Evolutionary conservation across 805 yeast genomes (phyloP).

Genomic region (Jamesozyma jinghongensis): DNA sequence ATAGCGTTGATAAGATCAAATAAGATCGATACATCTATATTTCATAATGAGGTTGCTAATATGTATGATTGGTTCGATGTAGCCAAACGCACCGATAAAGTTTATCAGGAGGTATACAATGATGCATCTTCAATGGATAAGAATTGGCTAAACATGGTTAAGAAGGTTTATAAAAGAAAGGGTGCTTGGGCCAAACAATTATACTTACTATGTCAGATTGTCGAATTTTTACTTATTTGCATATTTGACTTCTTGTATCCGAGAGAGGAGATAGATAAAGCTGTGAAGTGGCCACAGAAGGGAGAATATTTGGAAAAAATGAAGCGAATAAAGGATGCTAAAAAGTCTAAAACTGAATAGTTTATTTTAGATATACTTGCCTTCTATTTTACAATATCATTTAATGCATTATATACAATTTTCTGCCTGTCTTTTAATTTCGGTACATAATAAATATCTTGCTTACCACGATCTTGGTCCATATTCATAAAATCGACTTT

Average conservation of each 20-base stretch:
- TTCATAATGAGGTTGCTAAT: conserved; percentile 64
- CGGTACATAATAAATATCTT: not conserved
- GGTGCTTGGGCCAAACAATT: conserved; percentile 83
- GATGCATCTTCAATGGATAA: conserved; percentile 37
- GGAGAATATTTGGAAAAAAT: not conserved
- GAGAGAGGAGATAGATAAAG: conserved; percentile 56
- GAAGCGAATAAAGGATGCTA: not conserved
- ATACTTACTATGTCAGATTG: conserved; percentile 69
- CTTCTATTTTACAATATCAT: not conserved
- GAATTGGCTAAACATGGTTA: conserved; percentile 50
- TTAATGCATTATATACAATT: not conserved
- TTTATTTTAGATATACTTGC: not conserved
- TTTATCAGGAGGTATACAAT: conserved; percentile 45
- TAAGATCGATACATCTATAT: conserved; percentile 57
- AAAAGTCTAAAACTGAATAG: not conserved
- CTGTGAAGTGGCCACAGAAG: conserved; percentile 64
- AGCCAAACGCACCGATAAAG: conserved; percentile 76
- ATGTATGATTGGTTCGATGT: conserved; percentile 94
- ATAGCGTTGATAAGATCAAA: conserved; percentile 49
- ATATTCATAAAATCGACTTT: not conserved
- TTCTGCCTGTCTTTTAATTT: not conserved
- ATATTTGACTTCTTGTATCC: conserved; percentile 70
- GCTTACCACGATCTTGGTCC: not conserved
- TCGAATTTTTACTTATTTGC: conserved; percentile 58
- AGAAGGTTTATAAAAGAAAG: conserved; percentile 44